Evolutionary conservation across 441 rosid genomes (phyloP), one percentile per base, ranked within the genome.

Genomic region (Erodium moschatum): DNA sequence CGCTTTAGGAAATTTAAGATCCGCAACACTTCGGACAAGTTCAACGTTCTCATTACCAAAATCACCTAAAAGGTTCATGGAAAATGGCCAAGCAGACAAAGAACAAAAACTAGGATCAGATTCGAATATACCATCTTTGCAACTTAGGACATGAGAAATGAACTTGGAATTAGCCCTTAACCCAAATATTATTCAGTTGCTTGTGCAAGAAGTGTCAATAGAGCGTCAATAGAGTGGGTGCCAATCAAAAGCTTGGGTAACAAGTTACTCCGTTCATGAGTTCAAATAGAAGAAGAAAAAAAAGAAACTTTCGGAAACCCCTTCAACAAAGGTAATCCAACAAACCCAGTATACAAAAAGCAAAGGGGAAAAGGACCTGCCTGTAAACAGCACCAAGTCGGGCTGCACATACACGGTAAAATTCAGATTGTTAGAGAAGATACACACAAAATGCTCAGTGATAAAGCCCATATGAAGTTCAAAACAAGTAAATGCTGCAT

Each of bases 331-430:
- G 67, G 68, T 16, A 62, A 76, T 35, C 46, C 64, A 69, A 31
- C 12, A 42, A 35, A 70, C 54, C 35, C 65, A 61, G 60, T 29
- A 64, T 58, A 70, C 19, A 66, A 69, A 76, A 33, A 72, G 35
- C 0, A 33, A 76, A 29, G 63, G 75, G 64, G 66, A 69, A 68
- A 76, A 65, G 60, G 68, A 78, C 84, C 67, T 81, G 77, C 96
- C 97, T 85, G 94, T 90, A 81, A 92, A 90, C 72, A 92, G 89
- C 83, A 92, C 98, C 91, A 92, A 77, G 76, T 92, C 85, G 18
- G 94, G 92, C 96, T 90, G 92, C 91, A 86, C 54, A 65, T 66
- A 60, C 38, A 82, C 46, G 76, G 44, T 66, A 73, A 68, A 69
- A 40, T 66, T 87, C 73, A 85, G 81, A 77, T 29, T 61, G 15